These are phyloP conservation scores for Penicillium arizonense DNA, from an alignment of 495 filamentous ascomycete genomes.

Conservation along the genomic window DNA sequence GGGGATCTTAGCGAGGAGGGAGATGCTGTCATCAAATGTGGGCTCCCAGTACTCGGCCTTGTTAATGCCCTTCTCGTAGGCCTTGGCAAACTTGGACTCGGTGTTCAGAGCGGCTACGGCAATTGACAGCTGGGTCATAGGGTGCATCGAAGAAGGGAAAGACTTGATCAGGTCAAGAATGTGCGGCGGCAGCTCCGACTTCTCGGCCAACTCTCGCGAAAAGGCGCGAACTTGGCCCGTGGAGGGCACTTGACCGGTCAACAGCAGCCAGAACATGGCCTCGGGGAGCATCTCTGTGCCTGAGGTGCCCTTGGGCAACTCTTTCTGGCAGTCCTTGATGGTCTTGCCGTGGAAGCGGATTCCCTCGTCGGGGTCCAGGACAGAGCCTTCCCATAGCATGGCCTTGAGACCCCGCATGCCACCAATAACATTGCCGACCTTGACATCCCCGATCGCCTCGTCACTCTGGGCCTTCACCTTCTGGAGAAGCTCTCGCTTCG, in stretches of 20 bases:
- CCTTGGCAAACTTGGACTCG: constrained; percentile 86
- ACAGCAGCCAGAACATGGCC: constrained; percentile 98
- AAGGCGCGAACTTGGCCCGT: constrained; percentile 76
- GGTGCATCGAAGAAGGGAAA: constrained; percentile 86
- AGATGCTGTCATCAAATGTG: constrained; percentile 94
- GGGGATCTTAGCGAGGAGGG: constrained; percentile 91
- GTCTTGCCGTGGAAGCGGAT: constrained; percentile 97
- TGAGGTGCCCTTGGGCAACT: constrained; percentile 87
- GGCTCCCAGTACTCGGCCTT: constrained; percentile 99
- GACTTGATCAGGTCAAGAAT: constrained; percentile 85
- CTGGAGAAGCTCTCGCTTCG: constrained; percentile 87
- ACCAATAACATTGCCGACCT: constrained; percentile 89
- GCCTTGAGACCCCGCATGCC: constrained; percentile 97
- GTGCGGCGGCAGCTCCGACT: constrained; percentile 78
- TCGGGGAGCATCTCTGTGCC: constrained; percentile 99
- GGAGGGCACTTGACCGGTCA: constrained; percentile 89
- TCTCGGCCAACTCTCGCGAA: constrained; percentile 82
- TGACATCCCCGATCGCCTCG: constrained; percentile 86
- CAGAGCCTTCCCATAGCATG: constrained; percentile 98
- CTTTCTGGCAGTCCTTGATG: constrained; percentile 94
- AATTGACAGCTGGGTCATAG: constrained; percentile 97
- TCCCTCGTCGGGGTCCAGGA: constrained; percentile 93
- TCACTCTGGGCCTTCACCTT: constrained; percentile 83
- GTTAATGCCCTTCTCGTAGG: constrained; percentile 83
- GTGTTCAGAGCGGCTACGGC: constrained; percentile 92